Evolutionary conservation across 768 basidiomycete species (phyloP), one percentile per base, ranked within the genome.

Genomic region (Mycena galericulata): DNA sequence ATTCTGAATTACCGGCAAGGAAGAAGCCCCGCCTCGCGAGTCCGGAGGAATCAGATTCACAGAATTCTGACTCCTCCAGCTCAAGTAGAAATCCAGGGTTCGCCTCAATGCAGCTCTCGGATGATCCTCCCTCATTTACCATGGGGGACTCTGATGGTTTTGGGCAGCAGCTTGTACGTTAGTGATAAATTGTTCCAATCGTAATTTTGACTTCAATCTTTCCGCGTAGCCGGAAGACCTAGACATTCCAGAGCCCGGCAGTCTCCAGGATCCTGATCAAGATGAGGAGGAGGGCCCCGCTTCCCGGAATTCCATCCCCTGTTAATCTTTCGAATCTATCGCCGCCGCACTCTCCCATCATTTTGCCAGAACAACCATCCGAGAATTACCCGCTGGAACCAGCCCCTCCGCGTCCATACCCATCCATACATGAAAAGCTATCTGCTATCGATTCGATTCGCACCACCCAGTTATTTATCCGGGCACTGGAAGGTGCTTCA

Each of bases 401-500:
- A 18, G 27, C 9, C 36, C 57, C 26, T 20, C 57, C 57, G 2
- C 41, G 12, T 12, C 57, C 26, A 30, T 5, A 34, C 10, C 45
- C 11, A 29, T 36, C 45, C 6, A 49, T 61, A 4, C 24, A 34
- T 15, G 38, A 61, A 7, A 49, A 24, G 2, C 27, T 61, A 9
- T 61, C 60, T 12, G 15, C n/a, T 3, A 36, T 61, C 20, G 47
- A 8, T 7, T 46, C 50, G 40, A 22, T 61, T 6, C 17, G 20
- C 2, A 30, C 4, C 20, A 36, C 27, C 4, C 60, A 61, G 26
- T 47, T 38, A 15, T 61, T 61, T 36, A 61, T 61, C 38, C 2
- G 15, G 12, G 60, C 60, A 34, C 60, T 61, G 26, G 60, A 61
- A 18, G 60, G 47, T 3, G 60, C 60, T 1, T 20, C 60, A 20